These are phyloP conservation scores for Ganoderma boninense DNA, from an alignment of 1,284 basidiomycete species.

Conservation along the genomic window DNA sequence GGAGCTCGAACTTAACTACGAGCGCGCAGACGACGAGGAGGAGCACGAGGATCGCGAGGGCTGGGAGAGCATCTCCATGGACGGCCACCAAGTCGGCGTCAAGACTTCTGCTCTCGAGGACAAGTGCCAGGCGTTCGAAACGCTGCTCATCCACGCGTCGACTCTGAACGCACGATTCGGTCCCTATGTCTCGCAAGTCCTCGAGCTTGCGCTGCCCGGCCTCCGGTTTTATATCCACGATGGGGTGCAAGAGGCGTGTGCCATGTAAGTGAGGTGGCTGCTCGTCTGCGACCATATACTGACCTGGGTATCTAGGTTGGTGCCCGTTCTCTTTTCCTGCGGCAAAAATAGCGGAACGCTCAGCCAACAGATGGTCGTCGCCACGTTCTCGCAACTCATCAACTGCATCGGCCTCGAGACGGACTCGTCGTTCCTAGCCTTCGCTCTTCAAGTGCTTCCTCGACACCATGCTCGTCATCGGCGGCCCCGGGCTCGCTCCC, in stretches of 20 bases:
- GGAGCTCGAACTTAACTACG: not conserved
- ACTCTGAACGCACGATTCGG: slow-evolving; percentile 75
- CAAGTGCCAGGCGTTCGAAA: slow-evolving; percentile 88
- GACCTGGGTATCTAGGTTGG: slow-evolving; percentile 56
- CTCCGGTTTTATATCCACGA: slow-evolving; percentile 84
- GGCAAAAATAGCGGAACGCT: slow-evolving; percentile 76
- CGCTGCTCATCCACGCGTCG: slow-evolving; percentile 81
- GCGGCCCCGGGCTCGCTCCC: slow-evolving; percentile 58
- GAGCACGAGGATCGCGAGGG: slow-evolving; percentile 67
- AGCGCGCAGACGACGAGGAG: slow-evolving; percentile 59
- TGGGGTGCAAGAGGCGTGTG: slow-evolving; percentile 81
- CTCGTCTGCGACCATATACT: not conserved
- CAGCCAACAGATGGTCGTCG: slow-evolving; percentile 74
- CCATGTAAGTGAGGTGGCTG: slow-evolving; percentile 56
- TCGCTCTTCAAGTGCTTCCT: slow-evolving; percentile 81
- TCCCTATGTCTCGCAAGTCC: slow-evolving; percentile 73
- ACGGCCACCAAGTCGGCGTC: slow-evolving; percentile 80
- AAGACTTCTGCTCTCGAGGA: slow-evolving; percentile 85
- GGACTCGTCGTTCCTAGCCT: slow-evolving; percentile 78
- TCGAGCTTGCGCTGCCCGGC: slow-evolving; percentile 77
- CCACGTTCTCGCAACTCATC: slow-evolving; percentile 74
- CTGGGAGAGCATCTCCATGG: slow-evolving; percentile 80
- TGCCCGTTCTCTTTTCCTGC: slow-evolving; percentile 77
- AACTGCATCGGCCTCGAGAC: slow-evolving; percentile 71
- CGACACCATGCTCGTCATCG: slow-evolving; percentile 72